These are phyloP conservation scores for Pharnaceum exiguum DNA, from an alignment of 148 eudicot species.

Conservation along the genomic window DNA sequence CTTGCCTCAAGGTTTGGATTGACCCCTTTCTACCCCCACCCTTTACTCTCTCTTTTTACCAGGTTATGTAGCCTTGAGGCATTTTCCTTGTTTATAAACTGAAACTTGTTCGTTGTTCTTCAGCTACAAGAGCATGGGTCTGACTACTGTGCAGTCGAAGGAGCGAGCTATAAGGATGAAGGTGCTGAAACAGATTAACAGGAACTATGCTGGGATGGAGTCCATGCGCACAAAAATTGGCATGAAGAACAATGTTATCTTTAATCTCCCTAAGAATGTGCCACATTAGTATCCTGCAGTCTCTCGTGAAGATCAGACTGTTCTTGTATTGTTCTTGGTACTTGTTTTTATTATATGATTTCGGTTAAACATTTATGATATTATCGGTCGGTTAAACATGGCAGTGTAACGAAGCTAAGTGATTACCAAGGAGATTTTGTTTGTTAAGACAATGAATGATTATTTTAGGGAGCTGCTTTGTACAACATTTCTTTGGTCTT, in stretches of 20 bases:
- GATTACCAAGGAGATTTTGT: background rate
- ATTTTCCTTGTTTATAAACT: background rate
- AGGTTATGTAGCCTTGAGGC: no score
- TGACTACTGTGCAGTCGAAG: slow-evolving; percentile 81
- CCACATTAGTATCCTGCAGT: slow-evolving; percentile 46
- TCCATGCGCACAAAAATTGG: slow-evolving; percentile 79
- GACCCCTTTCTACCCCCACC: background rate
- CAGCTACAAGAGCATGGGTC: slow-evolving; percentile 93
- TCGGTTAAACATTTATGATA: slow-evolving; percentile 1
- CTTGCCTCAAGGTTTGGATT: slow-evolving; percentile 84
- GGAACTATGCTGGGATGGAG: slow-evolving; percentile 66
- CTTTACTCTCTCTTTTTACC: background rate
- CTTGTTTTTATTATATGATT: background rate
- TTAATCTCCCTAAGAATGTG: slow-evolving; percentile 82
- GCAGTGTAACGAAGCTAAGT: no score
- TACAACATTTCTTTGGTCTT: no score
- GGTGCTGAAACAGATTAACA: slow-evolving; percentile 79
- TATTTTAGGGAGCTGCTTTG: background rate
- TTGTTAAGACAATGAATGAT: background rate
- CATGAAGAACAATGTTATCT: slow-evolving; percentile 87
- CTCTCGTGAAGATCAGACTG: background rate
- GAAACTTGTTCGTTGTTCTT: background rate
- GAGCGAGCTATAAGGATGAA: slow-evolving; percentile 75
- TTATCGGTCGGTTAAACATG: background rate
- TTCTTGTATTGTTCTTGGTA: background rate